Conservation (phyloP, 2,329 filamentous ascomycete species). For the Tolypocladium sp. region DNA sequence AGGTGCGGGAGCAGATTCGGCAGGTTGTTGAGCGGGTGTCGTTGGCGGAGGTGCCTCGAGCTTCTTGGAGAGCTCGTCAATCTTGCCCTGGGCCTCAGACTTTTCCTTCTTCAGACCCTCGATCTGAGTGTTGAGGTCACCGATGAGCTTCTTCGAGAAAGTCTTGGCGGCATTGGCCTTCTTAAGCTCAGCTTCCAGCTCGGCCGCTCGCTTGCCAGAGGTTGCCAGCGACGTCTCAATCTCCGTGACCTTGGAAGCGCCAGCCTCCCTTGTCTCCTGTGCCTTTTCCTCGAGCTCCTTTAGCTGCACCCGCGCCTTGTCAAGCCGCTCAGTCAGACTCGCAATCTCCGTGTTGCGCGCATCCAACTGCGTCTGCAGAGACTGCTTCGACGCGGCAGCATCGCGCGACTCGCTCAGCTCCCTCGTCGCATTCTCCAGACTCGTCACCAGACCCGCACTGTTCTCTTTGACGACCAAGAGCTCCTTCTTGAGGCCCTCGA, state of each 20-base stretch:
- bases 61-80: slow-evolving; percentile 33
- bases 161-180: slow-evolving; percentile 28
- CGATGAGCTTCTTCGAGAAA: slow-evolving; percentile 31
- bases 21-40: slow-evolving; percentile 10
- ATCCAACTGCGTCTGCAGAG: slow-evolving; percentile 40
- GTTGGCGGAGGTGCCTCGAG: slow-evolving; percentile 22
- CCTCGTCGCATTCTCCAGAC: slow-evolving; percentile 56
- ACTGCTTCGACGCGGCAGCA: slow-evolving; percentile 27
- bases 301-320: slow-evolving; percentile 33
- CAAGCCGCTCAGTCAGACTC: slow-evolving; percentile 38
- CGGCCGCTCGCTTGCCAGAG: slow-evolving; percentile 22
- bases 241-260: slow-evolving; percentile 23
- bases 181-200: slow-evolving; percentile 31
- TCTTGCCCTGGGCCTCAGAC: slow-evolving; percentile 18
- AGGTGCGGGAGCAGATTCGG: slow-evolving; percentile 14
- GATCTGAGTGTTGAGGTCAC: slow-evolving; percentile 27
- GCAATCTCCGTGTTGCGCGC: slow-evolving; percentile 38
- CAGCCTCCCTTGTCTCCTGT: slow-evolving; percentile 19
- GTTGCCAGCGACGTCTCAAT: slow-evolving; percentile 24
- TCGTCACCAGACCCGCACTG: slow-evolving; percentile 55
- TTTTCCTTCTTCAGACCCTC: slow-evolving; percentile 22
- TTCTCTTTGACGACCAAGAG: slow-evolving; percentile 64
- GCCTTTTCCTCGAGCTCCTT: slow-evolving; percentile 30
- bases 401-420: slow-evolving; percentile 46
- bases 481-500: slow-evolving; percentile 60